phyloP scores from a whole-genome alignment of 139 green algal genomes.

The Volvox reticuliferus region DNA sequence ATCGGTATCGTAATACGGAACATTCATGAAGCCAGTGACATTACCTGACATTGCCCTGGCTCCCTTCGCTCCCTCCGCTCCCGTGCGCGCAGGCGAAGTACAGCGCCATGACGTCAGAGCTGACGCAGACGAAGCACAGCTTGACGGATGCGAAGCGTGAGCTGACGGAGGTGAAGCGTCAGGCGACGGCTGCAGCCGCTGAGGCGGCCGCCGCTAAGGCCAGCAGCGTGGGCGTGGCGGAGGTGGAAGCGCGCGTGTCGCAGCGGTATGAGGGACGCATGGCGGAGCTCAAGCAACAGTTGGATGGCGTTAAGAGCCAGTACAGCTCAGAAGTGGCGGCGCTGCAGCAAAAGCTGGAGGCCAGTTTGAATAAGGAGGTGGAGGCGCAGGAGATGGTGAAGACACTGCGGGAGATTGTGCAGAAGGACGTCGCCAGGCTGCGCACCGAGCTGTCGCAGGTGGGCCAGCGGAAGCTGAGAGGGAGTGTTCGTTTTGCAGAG shows the following conservation, averaged over 20 bases:
- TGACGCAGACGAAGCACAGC: constrained; percentile 14
- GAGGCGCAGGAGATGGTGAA: constrained; percentile 45
- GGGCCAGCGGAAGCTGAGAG: background rate
- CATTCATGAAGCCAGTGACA: too few species aligned
- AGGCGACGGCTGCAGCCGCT: constrained; percentile 1
- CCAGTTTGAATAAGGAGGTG: constrained; percentile 1
- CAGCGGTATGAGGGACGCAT: constrained; percentile 33
- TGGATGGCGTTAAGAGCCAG: constrained; percentile 37
- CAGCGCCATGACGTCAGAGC: constrained; percentile 34
- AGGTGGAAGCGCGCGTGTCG: constrained; percentile 38
- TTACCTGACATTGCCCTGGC: background rate
- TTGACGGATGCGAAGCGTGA: background rate
- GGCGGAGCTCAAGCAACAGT: constrained; percentile 34
- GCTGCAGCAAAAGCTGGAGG: constrained; percentile 37
- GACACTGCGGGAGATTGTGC: constrained; percentile 34
- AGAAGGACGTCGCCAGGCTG: constrained; percentile 38
- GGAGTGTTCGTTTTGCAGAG: too few species aligned
- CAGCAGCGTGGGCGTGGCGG: background rate
- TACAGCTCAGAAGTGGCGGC: constrained; percentile 24
- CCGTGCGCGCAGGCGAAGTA: constrained; percentile 14
- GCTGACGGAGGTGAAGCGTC: constrained; percentile 12
- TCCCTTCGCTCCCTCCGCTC: background rate
- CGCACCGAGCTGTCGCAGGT: constrained; percentile 33
- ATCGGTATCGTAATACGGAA: too few species aligned
- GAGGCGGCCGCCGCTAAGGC: constrained; percentile 17